Evolutionary conservation across 2,329 filamentous ascomycete genomes (phyloP).

Genomic region (Sarocladiaceae sp.): DNA sequence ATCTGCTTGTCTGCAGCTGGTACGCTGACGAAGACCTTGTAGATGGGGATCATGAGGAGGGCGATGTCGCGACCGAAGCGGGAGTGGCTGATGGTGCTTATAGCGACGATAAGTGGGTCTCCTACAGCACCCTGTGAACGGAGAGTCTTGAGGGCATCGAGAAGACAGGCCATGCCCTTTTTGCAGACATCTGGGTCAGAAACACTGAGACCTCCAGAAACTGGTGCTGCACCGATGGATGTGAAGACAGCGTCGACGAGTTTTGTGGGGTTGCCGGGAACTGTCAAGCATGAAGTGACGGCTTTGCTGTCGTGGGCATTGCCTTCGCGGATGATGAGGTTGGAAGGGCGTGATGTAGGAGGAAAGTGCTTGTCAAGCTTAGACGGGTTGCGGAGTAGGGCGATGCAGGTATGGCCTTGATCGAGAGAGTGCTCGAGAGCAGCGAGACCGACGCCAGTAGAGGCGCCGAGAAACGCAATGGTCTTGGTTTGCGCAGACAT

Average conservation of each 20-base stretch:
- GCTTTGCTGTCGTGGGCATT: constrained; percentile 29
- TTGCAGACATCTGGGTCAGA: constrained; percentile 37
- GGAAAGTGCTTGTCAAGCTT: constrained; percentile 33
- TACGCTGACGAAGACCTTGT: constrained; percentile 32
- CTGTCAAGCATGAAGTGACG: constrained; percentile 28
- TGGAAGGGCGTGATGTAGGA: constrained; percentile 16
- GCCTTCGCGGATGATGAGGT: constrained; percentile 33
- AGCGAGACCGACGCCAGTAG: constrained; percentile 34
- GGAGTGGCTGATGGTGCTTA: constrained; percentile 39
- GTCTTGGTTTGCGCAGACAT: constrained; percentile 7
- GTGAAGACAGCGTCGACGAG: constrained; percentile 35
- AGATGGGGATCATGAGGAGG: constrained; percentile 36
- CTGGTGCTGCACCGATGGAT: constrained; percentile 30
- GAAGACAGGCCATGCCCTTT: constrained; percentile 29
- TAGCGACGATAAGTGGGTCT: constrained; percentile 28
- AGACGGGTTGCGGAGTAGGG: constrained; percentile 34
- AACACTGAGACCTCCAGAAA: constrained; percentile 20
- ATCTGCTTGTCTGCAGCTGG: constrained; percentile 41
- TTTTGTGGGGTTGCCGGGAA: constrained; percentile 17
- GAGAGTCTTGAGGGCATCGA: constrained; percentile 25
- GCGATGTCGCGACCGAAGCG: constrained; percentile 36
- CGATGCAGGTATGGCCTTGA: constrained; percentile 33
- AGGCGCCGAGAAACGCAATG: constrained; percentile 35
- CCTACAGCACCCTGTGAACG: constrained; percentile 16
- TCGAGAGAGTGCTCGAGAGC: constrained; percentile 31